phyloP scores from a whole-genome alignment of 306 rosid genomes.

The Luffa acutangula region DNA sequence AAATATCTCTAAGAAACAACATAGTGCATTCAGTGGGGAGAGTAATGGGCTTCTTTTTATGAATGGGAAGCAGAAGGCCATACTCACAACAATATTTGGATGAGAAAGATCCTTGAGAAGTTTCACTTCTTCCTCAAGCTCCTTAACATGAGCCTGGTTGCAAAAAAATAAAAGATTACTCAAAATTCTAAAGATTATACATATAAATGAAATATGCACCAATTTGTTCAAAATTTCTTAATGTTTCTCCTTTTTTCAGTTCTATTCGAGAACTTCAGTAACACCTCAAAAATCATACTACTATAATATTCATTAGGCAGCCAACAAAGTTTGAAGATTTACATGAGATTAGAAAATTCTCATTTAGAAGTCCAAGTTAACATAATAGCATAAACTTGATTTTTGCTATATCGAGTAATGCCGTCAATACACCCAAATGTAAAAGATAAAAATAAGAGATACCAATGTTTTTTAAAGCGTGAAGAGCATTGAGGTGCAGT shows the following conservation, averaged over 20 bases:
- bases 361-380: background rate
- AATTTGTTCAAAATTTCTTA: background rate
- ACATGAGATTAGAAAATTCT: background rate
- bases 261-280: background rate
- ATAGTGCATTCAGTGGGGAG: constrained; percentile 19
- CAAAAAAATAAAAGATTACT: constrained; percentile 21
- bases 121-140: constrained; percentile 99
- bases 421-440: background rate
- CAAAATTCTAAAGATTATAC: background rate
- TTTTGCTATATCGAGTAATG: background rate
- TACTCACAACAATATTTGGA: constrained; percentile 94
- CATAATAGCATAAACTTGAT: background rate
- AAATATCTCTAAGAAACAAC: constrained; percentile 67
- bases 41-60: constrained; percentile 9
- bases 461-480: background rate
- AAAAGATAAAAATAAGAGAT: background rate
- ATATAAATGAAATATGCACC: background rate
- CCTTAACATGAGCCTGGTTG: constrained; percentile 79
- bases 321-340: background rate
- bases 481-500: background rate
- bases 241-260: background rate
- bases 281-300: background rate
- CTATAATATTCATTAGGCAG: background rate
- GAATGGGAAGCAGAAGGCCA: constrained; percentile 20
- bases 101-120: constrained; percentile 89